Conservation (phyloP, 768 basidiomycete genomes). For the Serendipita sp. region DNA sequence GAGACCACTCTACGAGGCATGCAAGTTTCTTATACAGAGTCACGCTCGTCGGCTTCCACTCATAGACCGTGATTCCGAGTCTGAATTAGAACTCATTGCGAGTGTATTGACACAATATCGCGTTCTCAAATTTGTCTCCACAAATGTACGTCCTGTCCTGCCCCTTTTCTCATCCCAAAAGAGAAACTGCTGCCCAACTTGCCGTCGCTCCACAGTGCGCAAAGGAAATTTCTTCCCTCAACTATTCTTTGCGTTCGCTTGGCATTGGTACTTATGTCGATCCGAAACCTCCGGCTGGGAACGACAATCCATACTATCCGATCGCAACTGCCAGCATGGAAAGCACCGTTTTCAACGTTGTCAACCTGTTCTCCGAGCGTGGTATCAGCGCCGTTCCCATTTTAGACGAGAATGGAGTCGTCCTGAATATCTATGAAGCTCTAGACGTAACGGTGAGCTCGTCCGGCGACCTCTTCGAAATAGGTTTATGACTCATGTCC, state of each 20-base stretch:
- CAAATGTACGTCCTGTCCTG: slow-evolving; percentile 19
- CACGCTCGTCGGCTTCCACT: slow-evolving; percentile 31
- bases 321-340: slow-evolving; percentile 30
- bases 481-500: background rate
- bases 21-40: slow-evolving; percentile 28
- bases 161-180: background rate
- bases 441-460: slow-evolving; percentile 33
- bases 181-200: background rate
- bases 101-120: slow-evolving; percentile 33
- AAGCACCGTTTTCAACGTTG: slow-evolving; percentile 35
- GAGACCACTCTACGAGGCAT: slow-evolving; percentile 29
- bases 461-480: background rate
- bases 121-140: slow-evolving; percentile 33
- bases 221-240: slow-evolving; percentile 22
- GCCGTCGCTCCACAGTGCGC: slow-evolving; percentile 20
- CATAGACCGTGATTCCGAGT: slow-evolving; percentile 30
- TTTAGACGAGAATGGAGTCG: slow-evolving; percentile 26
- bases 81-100: slow-evolving; percentile 31
- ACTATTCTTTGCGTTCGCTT: slow-evolving; percentile 21
- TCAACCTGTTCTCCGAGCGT: slow-evolving; percentile 32
- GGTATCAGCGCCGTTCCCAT: slow-evolving; percentile 35
- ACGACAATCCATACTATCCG: slow-evolving; percentile 25
- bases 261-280: slow-evolving; percentile 31
- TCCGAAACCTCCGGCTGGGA: slow-evolving; percentile 10
- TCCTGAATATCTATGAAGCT: slow-evolving; percentile 34